Base-by-base conservation (phyloP, 202 grass and related monocot genomes). In the Carex arenaria region DNA sequence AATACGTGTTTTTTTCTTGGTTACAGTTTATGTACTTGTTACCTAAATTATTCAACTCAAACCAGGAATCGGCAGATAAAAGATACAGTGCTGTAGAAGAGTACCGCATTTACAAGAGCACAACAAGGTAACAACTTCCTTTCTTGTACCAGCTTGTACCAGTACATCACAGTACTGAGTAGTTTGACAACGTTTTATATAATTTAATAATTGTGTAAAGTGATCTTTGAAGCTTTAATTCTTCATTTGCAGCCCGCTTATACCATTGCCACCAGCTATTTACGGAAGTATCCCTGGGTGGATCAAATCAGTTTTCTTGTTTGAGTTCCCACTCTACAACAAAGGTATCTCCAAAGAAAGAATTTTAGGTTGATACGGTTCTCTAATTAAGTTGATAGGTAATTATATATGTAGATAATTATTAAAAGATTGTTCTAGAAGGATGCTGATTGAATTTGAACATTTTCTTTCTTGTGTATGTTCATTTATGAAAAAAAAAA, bases 271-370 rank as follows among this genome's bases (percentile, higher is more conserved):
- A 76, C 93, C 91, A n/a, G 51, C 80, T 66, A 55, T 93, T 19
- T 95, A 98, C 71, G 96, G 89, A 88, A 87, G 84, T 56, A 55
- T 90, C 53, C 96, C 96, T 64, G 56, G 74, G 40, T 98, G 96
- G 96, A 91, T 98, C 86, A 98, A 95, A 87, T 77, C 52, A 13
- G 88, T 87, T 36, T 95, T 98, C 67, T 93, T 98, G 64, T 87
- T 95, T 10, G 96, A 98, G 89, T 89, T 98, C 0, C 93, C 91
- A 42, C 93, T 98, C 78, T 98, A 98, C 86, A 93, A 87, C 78
- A 88, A 70, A 85, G 93, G 83, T 10, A 87, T 86, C 6, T 59
- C 53, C 20, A 59, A 64, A 4, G 80, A 68, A 68, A 23, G 63
- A 68, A 31, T 68, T 55, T 82, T 82, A 53, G 68, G 9, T 45